Percentiles rank a stretch among this genome's conserved stretches.
Evolutionary conservation across 495 filamentous ascomycete species (phyloP).

Genomic region (Chaetomium cochliodes): DNA sequence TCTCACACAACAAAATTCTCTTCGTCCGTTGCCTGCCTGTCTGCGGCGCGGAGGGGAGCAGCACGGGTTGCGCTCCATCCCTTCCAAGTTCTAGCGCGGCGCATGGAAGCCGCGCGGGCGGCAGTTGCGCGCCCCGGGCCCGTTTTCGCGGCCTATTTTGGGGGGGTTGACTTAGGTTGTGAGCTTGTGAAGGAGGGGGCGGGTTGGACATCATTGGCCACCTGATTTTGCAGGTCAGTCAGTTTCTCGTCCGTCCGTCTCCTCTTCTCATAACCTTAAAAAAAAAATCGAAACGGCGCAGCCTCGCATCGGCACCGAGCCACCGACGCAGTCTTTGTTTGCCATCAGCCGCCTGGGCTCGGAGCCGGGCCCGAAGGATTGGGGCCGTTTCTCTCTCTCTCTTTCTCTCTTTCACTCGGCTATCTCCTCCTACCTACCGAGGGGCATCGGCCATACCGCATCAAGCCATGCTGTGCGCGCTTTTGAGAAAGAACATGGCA

Average conservation of each 20-base stretch:
- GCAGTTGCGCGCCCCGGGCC: conserved; percentile 15
- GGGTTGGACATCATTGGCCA: too few species aligned
- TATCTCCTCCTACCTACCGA: too few species aligned
- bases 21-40: neutral
- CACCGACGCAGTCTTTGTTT: neutral
- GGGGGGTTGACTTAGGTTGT: neutral
- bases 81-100: neutral
- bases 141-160: neutral
- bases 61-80: neutral
- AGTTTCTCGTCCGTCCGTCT: neutral
- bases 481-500: too few species aligned
- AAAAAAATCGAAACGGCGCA: conserved; percentile 1
- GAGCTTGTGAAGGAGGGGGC: too few species aligned
- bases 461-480: too few species aligned
- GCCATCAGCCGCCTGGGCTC: neutral
- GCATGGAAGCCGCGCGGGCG: conserved; percentile 8
- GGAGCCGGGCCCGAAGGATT: neutral
- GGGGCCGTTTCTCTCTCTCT: neutral
- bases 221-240: neutral
- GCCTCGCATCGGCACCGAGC: neutral
- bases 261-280: neutral
- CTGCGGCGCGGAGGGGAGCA: neutral
- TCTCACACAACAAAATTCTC: neutral
- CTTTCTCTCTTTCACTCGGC: too few species aligned
- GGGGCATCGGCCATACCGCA: too few species aligned